Conservation (phyloP, 2,329 filamentous ascomycete species). For the Monilinia aucupariae region DNA sequence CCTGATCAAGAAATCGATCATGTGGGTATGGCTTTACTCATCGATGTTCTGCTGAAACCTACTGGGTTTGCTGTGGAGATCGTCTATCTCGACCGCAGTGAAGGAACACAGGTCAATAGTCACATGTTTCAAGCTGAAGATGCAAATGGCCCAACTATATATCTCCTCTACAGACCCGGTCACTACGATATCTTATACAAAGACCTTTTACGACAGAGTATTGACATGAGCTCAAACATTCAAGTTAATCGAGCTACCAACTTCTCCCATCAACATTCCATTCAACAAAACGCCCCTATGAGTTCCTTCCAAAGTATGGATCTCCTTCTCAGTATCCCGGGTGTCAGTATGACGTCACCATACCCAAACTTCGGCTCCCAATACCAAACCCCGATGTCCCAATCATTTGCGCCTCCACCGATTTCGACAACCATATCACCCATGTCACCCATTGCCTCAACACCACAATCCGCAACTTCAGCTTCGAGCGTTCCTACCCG, state of each 20-base stretch:
- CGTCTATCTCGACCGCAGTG: slow-evolving; percentile 82
- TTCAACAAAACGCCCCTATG: slow-evolving; percentile 35
- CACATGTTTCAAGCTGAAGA: slow-evolving; percentile 40
- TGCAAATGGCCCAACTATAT: slow-evolving; percentile 46
- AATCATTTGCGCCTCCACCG: slow-evolving; percentile 28
- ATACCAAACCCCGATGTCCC: slow-evolving; percentile 26
- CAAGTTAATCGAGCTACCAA: slow-evolving; percentile 49
- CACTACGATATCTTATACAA: slow-evolving; percentile 95
- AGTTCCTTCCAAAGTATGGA: slow-evolving; percentile 37
- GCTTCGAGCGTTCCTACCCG: slow-evolving; percentile 13
- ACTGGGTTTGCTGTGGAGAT: slow-evolving; percentile 78
- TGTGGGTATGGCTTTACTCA: slow-evolving; percentile 71
- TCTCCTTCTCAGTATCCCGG: slow-evolving; percentile 31
- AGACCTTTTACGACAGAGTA: slow-evolving; percentile 33
- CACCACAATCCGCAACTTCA: slow-evolving; percentile 13
- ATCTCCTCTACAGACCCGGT: slow-evolving; percentile 63
- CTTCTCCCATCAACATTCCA: slow-evolving; percentile 44
- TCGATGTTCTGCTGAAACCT: slow-evolving; percentile 73
- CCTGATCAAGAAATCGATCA: slow-evolving; percentile 83
- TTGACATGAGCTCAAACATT: slow-evolving; percentile 37
- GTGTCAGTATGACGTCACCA: slow-evolving; percentile 25
- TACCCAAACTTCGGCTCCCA: slow-evolving; percentile 28
- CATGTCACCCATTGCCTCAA: slow-evolving; percentile 26
- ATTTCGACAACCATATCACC: slow-evolving; percentile 31
- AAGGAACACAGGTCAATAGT: slow-evolving; percentile 67